Evolutionary conservation across 257 asterid genomes (phyloP).

Genomic region (Ilex aquifolium): DNA sequence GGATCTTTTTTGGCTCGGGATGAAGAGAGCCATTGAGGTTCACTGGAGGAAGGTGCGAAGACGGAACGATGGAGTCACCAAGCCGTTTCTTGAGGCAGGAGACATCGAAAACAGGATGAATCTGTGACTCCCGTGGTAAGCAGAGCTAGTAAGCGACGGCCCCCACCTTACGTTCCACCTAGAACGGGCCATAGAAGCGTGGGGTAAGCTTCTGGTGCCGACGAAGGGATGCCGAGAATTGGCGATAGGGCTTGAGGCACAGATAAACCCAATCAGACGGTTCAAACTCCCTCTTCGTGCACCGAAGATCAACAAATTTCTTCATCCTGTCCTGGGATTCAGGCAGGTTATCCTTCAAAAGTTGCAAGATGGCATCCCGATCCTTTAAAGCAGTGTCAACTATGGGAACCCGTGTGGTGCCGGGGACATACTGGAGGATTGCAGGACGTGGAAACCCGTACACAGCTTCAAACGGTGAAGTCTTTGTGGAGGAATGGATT

Average conservation of each 20-base stretch:
- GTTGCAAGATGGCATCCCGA: background rate
- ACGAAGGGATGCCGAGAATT: background rate
- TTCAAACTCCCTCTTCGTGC: background rate
- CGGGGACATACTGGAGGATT: background rate
- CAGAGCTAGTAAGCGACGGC: background rate
- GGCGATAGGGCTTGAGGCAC: background rate
- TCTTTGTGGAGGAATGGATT: background rate
- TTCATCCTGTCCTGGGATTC: background rate
- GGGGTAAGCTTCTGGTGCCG: background rate
- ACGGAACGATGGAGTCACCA: background rate
- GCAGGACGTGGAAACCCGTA: background rate
- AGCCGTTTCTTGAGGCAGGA: background rate
- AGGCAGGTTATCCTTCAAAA: background rate
- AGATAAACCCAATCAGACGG: slow-evolving; percentile 1
- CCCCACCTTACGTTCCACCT: background rate
- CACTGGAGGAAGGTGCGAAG: background rate
- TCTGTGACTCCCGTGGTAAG: background rate
- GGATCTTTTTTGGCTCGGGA: too few relatives aligned
- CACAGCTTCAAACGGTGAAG: background rate
- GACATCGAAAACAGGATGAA: slow-evolving; percentile 1
- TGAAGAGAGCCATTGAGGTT: background rate
- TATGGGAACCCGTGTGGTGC: background rate
- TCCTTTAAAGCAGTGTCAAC: background rate
- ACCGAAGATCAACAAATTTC: background rate
- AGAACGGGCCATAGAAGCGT: background rate